Evolutionary conservation across 1,284 basidiomycete species (phyloP), one percentile per base, ranked within the genome.

Genomic region (Leccinum griseonigrum): DNA sequence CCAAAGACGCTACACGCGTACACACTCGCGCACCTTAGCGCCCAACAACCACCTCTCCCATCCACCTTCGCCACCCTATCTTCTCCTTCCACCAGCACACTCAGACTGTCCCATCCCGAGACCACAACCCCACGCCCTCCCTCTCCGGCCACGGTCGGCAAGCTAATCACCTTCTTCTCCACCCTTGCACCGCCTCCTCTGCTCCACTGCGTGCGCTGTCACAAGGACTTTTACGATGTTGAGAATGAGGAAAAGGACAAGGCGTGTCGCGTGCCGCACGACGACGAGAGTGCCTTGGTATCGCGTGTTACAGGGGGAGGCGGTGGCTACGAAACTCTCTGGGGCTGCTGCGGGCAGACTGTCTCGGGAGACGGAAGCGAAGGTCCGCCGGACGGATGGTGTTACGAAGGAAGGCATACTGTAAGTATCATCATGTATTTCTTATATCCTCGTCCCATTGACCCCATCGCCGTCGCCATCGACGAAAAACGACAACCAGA

Each of bases 321-420:
- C 5, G 71, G 75, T 11, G 76, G 72, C 34, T 81, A 81, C 63
- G 81, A 85, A 71, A 85, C 83, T 0, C 74, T 86, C 2, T 92
- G 84, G 82, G 83, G 81, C 4, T 92, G 90, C 73, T 92, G 90
- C 71, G 87, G 83, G 7, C 79, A 81, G 69, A 85, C 82, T 0
- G 85, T 85, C 10, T 84, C 90, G 53, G 90, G 90, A 1, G 85
- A 88, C 65, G 90, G 90, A 0, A 87, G 89, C 64, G 86, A 87
- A 75, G 90, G 90, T 0, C 90, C 90, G 2, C 90, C 90, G 2
- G 89, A 91, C 70, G 90, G 90, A 1, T 92, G 88, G 88, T 92
- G 90, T 68, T 92, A 90, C 66, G 89, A 92, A 73, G 90, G 90
- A 4, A 83, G 81, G 69, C 90, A 92, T 70, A 91, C 90, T 10